A percentile compares a stretch with the other conserved stretches of the same genome.
Evolutionary conservation across 2,329 filamentous ascomycete genomes (phyloP).

Genomic region (Nannizzia gypsea): DNA sequence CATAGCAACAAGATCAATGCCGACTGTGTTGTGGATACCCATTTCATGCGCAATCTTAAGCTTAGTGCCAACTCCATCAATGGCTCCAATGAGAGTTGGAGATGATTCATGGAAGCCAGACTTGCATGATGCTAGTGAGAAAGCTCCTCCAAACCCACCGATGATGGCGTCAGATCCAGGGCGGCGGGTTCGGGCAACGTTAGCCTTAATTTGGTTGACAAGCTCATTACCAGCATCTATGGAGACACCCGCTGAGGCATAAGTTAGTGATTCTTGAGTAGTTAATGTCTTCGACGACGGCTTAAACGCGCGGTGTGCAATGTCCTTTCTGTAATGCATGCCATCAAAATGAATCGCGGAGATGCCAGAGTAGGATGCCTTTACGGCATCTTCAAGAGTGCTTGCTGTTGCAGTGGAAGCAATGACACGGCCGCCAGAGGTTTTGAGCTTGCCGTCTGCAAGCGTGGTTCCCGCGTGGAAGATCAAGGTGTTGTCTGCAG

Average conservation of each 20-base stretch:
- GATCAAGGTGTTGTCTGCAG: constrained; percentile 50
- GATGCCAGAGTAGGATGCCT: constrained; percentile 77
- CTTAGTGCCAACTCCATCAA: constrained; percentile 94
- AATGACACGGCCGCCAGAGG: constrained; percentile 82
- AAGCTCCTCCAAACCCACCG: constrained; percentile 84
- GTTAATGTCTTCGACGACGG: constrained; percentile 20
- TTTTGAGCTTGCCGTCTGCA: constrained; percentile 52
- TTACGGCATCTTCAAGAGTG: constrained; percentile 69
- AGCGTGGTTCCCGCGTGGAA: constrained; percentile 87
- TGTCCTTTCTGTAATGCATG: constrained; percentile 89
- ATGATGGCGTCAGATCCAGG: constrained; percentile 87
- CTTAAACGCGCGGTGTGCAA: constrained; percentile 57
- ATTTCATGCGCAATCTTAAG: constrained; percentile 89
- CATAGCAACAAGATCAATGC: constrained; percentile 96
- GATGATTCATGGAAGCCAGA: constrained; percentile 65
- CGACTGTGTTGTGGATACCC: constrained; percentile 84
- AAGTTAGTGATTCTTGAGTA: constrained; percentile 52
- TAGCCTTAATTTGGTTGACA: constrained; percentile 80
- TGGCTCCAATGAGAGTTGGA: constrained; percentile 81
- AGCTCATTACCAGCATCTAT: constrained; percentile 91
- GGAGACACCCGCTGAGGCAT: constrained; percentile 84
- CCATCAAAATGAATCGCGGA: constrained; percentile 68
- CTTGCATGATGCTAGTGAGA: constrained; percentile 55
- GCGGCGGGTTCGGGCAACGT: constrained; percentile 72
- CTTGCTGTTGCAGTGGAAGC: constrained; percentile 71